Evolutionary conservation across 2,329 filamentous ascomycete genomes (phyloP).

Genomic region (Botryotinia globosa): DNA sequence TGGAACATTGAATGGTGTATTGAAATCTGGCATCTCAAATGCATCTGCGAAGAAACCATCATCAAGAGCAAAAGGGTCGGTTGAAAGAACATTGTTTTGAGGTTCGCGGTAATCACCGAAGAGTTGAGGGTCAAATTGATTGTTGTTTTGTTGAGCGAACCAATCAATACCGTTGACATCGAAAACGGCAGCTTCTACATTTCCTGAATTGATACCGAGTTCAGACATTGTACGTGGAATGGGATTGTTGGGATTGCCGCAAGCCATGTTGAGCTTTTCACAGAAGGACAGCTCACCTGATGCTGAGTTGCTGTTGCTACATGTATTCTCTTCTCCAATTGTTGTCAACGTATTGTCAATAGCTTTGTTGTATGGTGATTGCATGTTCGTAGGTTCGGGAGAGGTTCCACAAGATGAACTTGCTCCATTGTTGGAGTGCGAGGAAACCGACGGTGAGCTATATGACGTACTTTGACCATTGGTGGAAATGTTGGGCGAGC

Average conservation of each 20-base stretch:
- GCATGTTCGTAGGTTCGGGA: constrained; percentile 69
- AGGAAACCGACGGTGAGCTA: constrained; percentile 63
- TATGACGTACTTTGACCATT: constrained; percentile 52
- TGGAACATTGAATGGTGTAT: constrained; percentile 72
- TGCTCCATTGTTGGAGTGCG: constrained; percentile 57
- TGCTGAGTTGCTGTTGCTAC: constrained; percentile 38
- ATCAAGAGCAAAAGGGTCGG: constrained; percentile 45
- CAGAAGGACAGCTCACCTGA: constrained; percentile 52
- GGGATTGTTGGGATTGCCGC: constrained; percentile 51
- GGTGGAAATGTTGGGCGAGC: constrained; percentile 34
- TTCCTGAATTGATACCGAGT: constrained; percentile 30
- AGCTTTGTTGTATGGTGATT: constrained; percentile 66
- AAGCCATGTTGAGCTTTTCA: constrained; percentile 55
- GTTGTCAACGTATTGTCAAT: constrained; percentile 58
- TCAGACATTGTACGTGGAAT: constrained; percentile 47
- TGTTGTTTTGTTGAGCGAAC: constrained; percentile 76
- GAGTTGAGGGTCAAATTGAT: constrained; percentile 84
- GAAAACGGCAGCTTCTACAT: constrained; percentile 40
- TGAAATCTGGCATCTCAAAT: constrained; percentile 72
- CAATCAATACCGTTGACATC: constrained; percentile 63
- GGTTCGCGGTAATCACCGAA: constrained; percentile 92
- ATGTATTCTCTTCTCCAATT: constrained; percentile 63
- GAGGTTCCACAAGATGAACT: constrained; percentile 73
- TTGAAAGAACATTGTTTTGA: constrained; percentile 75
- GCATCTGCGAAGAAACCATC: constrained; percentile 61